Percentiles rank a stretch among this genome's conserved stretches.
Conservation (phyloP, 2,329 filamentous ascomycete genomes). For the Diaporthe caulivora region DNA sequence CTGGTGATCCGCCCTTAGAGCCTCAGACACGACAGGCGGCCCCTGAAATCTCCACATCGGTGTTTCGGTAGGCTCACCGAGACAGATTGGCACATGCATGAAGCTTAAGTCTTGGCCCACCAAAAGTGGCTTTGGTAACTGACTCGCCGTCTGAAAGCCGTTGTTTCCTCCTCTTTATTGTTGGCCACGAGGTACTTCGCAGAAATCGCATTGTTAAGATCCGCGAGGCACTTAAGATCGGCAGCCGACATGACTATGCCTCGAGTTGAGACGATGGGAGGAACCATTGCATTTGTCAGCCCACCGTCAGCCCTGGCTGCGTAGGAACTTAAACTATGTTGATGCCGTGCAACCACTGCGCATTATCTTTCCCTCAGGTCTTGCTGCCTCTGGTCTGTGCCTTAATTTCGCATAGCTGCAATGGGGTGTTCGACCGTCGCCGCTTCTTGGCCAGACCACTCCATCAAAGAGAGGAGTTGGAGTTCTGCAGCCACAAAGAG, state of each 20-base stretch:
- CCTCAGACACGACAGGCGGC: slow-evolving; percentile 10
- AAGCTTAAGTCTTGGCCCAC: slow-evolving; percentile 29
- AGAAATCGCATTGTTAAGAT: slow-evolving; percentile 21
- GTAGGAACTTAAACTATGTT: neutral
- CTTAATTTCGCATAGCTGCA: neutral
- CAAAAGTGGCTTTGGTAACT: neutral
- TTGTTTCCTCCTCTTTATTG: neutral
- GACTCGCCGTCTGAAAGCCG: neutral
- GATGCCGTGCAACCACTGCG: neutral
- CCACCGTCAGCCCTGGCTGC: neutral
- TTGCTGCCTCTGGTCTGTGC: neutral
- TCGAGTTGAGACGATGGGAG: neutral
- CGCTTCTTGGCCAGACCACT: neutral
- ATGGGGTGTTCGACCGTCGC: neutral
- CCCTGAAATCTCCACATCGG: slow-evolving; percentile 29
- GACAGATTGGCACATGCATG: slow-evolving; percentile 24
- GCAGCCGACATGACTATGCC: slow-evolving; percentile 13
- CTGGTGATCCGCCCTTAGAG: slow-evolving; percentile 4
- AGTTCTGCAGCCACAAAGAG: neutral
- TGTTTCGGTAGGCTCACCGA: slow-evolving; percentile 26
- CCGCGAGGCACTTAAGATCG: slow-evolving; percentile 3
- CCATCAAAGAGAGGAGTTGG: neutral
- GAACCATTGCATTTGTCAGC: slow-evolving; percentile 22
- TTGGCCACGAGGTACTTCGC: neutral
- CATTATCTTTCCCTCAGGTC: neutral